These are phyloP conservation scores for Alnus glutinosa DNA, from an alignment of 306 rosid species.

Conservation along the genomic window DNA sequence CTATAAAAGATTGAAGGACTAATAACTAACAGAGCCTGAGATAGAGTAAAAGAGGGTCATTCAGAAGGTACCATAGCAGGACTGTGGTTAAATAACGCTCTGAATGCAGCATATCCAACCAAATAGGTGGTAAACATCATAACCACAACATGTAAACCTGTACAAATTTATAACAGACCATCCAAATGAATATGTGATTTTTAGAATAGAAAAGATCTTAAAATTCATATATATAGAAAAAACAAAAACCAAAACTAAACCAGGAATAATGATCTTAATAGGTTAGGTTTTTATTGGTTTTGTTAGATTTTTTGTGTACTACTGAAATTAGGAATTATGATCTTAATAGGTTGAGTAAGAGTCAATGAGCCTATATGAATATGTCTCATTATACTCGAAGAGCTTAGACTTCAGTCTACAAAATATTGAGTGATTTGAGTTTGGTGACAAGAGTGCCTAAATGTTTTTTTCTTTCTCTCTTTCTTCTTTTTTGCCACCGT, in stretches of 20 bases:
- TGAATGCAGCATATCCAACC: conserved; percentile 73
- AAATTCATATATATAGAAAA: not conserved
- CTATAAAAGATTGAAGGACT: not conserved
- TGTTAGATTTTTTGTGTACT: too few relatives aligned
- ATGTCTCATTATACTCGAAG: too few relatives aligned
- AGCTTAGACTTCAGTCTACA: too few relatives aligned
- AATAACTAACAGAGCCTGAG: conserved; percentile 12
- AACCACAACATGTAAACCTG: conserved; percentile 83
- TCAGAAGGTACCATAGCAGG: conserved; percentile 62
- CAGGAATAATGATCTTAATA: too few relatives aligned
- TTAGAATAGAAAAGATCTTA: not conserved
- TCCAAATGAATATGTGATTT: not conserved
- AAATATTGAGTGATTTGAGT: too few relatives aligned
- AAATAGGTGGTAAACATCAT: conserved; percentile 88
- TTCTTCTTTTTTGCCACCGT: too few relatives aligned
- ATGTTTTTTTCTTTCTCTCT: too few relatives aligned
- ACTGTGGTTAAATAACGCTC: conserved; percentile 76
- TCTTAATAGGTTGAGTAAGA: too few relatives aligned
- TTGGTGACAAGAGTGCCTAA: too few relatives aligned
- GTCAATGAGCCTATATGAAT: too few relatives aligned
- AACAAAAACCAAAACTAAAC: not conserved
- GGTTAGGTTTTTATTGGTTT: too few relatives aligned
- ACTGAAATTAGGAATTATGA: too few relatives aligned
- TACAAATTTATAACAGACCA: conserved; percentile 22
- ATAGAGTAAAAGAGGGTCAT: conserved; percentile 5